These are phyloP conservation scores for Ogataea chonburiensis DNA, from an alignment of 805 yeast genomes.

Conservation along the genomic window DNA sequence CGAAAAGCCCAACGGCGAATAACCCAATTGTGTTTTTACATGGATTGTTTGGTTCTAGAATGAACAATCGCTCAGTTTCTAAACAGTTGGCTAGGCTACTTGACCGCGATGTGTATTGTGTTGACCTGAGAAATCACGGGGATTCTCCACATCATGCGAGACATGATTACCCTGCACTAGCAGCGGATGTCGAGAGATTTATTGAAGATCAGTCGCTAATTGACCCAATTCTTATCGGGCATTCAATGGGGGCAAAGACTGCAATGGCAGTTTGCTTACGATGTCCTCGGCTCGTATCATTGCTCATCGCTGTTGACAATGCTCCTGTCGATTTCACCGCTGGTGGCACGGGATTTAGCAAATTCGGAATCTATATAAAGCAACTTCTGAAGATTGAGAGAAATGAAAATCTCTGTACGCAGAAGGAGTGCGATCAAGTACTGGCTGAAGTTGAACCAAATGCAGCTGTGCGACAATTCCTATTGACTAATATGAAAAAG, in stretches of 20 bases:
- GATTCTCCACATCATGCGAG: slow-evolving; percentile 74
- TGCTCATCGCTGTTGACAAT: slow-evolving; percentile 80
- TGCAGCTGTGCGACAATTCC: slow-evolving; percentile 66
- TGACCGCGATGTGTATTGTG: slow-evolving; percentile 58
- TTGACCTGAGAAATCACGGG: slow-evolving; percentile 91
- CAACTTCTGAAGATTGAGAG: slow-evolving; percentile 60
- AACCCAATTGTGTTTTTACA: slow-evolving; percentile 76
- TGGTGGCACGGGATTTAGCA: slow-evolving; percentile 37
- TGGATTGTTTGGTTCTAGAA: slow-evolving; percentile 83
- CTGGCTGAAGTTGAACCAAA: slow-evolving; percentile 62
- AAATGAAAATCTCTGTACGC: slow-evolving; percentile 41
- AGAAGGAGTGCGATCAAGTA: slow-evolving; percentile 66
- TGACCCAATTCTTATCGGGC: slow-evolving; percentile 69
- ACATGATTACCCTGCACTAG: slow-evolving; percentile 77
- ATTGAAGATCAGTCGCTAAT: slow-evolving; percentile 44
- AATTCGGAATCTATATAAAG: slow-evolving; percentile 65
- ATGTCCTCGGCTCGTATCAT: slow-evolving; percentile 56
- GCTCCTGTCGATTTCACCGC: slow-evolving; percentile 73
- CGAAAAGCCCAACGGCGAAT: slow-evolving; percentile 19
- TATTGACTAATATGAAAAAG: slow-evolving; percentile 64
- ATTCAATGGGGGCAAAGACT: slow-evolving; percentile 92
- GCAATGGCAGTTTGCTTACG: slow-evolving; percentile 84
- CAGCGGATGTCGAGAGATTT: slow-evolving; percentile 82
- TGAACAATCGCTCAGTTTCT: slow-evolving; percentile 82
- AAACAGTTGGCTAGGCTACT: slow-evolving; percentile 48